Conservation (phyloP, 148 eudicot genomes). For the Amaranthus hypochondriacus region DNA sequence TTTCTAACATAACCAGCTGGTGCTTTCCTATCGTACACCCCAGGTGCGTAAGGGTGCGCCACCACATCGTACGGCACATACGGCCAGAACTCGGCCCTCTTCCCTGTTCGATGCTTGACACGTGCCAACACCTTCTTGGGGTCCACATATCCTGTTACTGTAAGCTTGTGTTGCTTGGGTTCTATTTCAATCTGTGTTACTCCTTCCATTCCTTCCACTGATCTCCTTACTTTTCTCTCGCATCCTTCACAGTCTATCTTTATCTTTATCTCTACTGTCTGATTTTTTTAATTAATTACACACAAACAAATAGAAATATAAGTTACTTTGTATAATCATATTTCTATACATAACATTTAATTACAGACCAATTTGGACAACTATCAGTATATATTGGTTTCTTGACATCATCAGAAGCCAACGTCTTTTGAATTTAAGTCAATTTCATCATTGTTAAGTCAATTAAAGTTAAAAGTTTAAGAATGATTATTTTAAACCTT, state of each 20-base stretch:
- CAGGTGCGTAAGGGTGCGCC: constrained; percentile 73
- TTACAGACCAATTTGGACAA: too few relatives aligned
- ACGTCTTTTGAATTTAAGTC: too few relatives aligned
- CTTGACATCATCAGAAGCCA: too few relatives aligned
- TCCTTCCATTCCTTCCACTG: constrained; percentile 89
- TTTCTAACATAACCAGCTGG: constrained; percentile 85
- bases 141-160: constrained; percentile 67
- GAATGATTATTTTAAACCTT: too few relatives aligned
- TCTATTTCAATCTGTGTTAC: constrained; percentile 60
- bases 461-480: too few relatives aligned
- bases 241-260: constrained; percentile 94
- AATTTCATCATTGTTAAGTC: too few relatives aligned
- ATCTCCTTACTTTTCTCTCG: constrained; percentile 64
- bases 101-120: constrained; percentile 68
- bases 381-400: too few relatives aligned
- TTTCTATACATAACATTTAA: too few relatives aligned
- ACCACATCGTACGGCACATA: constrained; percentile 81
- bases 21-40: constrained; percentile 71
- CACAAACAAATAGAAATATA: not conserved
- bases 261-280: constrained; percentile 84
- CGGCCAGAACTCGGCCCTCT: constrained; percentile 82
- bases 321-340: not conserved
- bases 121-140: constrained; percentile 76
- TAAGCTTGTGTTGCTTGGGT: constrained; percentile 65
- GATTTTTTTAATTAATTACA: not conserved